These are phyloP conservation scores for Nicotiana tabacum DNA, from an alignment of 257 asterid genomes.

Conservation along the genomic window DNA sequence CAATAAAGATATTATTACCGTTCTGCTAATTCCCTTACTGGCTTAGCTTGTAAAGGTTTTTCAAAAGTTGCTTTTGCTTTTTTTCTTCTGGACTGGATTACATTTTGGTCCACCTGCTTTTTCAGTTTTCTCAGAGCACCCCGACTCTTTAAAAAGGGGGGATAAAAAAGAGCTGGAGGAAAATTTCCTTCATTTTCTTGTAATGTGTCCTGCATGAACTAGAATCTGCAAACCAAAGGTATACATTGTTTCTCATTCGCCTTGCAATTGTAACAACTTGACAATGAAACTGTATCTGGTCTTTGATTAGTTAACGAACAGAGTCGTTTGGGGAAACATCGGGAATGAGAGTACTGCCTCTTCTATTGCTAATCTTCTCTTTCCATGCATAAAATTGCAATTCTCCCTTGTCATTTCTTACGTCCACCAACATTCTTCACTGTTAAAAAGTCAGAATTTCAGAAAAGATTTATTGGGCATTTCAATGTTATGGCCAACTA, in stretches of 20 bases:
- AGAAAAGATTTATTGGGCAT: not conserved
- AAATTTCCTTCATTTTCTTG: not conserved
- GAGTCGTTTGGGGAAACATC: not conserved
- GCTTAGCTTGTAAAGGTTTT: constrained; percentile 1
- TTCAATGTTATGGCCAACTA: not conserved
- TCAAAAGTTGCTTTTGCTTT: not conserved
- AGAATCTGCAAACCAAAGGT: not conserved
- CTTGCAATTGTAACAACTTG: not conserved
- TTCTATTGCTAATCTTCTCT: not conserved
- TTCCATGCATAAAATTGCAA: not conserved
- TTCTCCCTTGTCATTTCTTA: not conserved
- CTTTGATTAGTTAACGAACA: not conserved
- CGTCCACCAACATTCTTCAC: not conserved
- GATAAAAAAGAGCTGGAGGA: not conserved
- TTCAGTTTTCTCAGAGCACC: not conserved
- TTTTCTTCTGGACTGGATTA: not conserved
- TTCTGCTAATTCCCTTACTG: not conserved
- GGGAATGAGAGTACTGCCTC: not conserved
- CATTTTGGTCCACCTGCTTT: not conserved
- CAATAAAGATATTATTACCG: not conserved
- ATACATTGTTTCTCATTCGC: not conserved
- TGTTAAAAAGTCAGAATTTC: not conserved
- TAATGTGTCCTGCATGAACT: not conserved
- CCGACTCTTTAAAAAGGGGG: not conserved
- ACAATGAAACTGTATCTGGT: not conserved